Evolutionary conservation across 2,329 filamentous ascomycete genomes (phyloP).

Genomic region (Onygenales sp.): DNA sequence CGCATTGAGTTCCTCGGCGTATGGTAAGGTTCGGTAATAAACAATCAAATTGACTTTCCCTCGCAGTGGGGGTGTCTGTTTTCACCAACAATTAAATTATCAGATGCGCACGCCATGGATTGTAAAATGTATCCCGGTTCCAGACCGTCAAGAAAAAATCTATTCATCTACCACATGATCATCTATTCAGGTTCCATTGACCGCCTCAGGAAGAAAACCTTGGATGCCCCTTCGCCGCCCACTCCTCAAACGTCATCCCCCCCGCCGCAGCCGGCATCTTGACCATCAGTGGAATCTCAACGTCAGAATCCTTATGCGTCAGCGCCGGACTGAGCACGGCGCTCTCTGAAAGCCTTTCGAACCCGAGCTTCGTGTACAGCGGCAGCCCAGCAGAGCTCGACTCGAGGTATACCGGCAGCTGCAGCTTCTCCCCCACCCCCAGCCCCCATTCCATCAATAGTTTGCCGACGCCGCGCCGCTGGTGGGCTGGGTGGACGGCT

Average conservation of each 20-base stretch:
- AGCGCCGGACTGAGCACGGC: conserved; percentile 30
- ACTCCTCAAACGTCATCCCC: conserved; percentile 27
- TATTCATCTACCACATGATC: neutral
- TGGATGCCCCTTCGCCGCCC: conserved; percentile 14
- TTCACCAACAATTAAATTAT: neutral
- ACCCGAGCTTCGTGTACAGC: conserved; percentile 33
- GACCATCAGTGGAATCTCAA: conserved; percentile 35
- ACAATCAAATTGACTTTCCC: neutral
- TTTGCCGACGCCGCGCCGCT: conserved; percentile 30
- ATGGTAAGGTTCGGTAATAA: neutral
- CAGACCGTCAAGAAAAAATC: too few species aligned
- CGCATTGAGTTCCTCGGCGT: neutral
- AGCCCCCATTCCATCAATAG: conserved; percentile 31
- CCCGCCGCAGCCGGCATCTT: conserved; percentile 28
- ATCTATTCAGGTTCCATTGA: too few species aligned
- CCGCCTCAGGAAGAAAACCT: neutral
- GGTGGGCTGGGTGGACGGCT: conserved; percentile 34
- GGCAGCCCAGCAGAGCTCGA: conserved; percentile 25
- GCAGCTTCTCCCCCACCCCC: conserved; percentile 26
- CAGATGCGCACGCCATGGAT: too few species aligned
- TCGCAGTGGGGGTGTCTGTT: neutral
- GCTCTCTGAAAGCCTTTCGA: conserved; percentile 30
- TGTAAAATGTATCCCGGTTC: too few species aligned
- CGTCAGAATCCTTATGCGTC: conserved; percentile 26
- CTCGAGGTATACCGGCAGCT: conserved; percentile 29